Evolutionary conservation across 1,139 yeast species (phyloP), one percentile per base, ranked within the genome.

Genomic region (Kurtzmaniella quercitrusa): DNA sequence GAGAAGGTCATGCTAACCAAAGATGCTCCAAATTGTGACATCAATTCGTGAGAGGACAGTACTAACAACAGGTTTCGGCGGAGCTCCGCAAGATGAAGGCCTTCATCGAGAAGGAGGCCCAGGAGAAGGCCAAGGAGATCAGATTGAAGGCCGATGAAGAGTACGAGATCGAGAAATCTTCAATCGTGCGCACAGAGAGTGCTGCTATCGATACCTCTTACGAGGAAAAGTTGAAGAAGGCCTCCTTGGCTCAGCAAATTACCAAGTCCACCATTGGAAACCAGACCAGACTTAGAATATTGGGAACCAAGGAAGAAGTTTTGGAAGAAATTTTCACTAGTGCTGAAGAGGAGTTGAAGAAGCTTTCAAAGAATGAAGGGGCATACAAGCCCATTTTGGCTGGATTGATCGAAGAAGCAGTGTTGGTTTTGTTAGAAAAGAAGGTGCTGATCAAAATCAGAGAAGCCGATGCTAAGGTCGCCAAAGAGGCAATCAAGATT

Each of bases 41-140:
- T n/a, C n/a, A n/a, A n/a, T n/a, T n/a, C n/a, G n/a, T n/a, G n/a
- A n/a, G n/a, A 11, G 15, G 15, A 30, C 18, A 30, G 4, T 18
- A 33, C 34, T 28, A 32, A 41, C 36, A 49, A 36, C 62, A 89
- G 93, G 98, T 89, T 56, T 89, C 85, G 61, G 88, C 89, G 55
- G 98, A 93, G 74, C 88, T 93, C 68, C 83, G 84, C 67, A 93
- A 93, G 76, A 93, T 94, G 97, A 96, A 93, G 65, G 93, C 95
- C 64, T 94, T 93, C 82, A 94, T 94, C 76, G 88, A 85, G 72
- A 91, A 91, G 79, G 99, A 94, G 73, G 98, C 98, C 33, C 95
- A 91, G 59, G 99, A 94, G 68, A 94, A 94, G 74, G 97, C 98
- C 51, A 88, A 87, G 67, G 99, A 94, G 67, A 89, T 94, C 60